Conservation (phyloP, 306 rosid genomes). For the Nissolia schottii region DNA sequence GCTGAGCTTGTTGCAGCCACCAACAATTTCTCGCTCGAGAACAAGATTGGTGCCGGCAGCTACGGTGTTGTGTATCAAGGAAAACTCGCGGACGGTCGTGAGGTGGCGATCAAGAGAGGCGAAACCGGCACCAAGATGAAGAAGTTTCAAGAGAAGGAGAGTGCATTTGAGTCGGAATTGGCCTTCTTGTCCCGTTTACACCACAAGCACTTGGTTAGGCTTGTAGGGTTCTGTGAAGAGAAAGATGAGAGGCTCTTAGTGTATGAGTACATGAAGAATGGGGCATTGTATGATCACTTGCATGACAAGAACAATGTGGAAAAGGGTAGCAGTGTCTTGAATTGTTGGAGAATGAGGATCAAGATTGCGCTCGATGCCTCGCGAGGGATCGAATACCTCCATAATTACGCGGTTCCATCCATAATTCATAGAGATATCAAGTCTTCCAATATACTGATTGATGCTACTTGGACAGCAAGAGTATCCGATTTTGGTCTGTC, state of each 20-base stretch:
- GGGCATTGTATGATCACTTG: constrained; percentile 82
- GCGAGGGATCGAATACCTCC: constrained; percentile 91
- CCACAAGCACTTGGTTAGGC: constrained; percentile 89
- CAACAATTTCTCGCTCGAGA: constrained; percentile 52
- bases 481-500: constrained; percentile 96
- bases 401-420: constrained; percentile 87
- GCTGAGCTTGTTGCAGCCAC: constrained; percentile 76
- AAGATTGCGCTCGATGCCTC: constrained; percentile 86
- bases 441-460: constrained; percentile 85
- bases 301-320: constrained; percentile 72
- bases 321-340: constrained; percentile 50
- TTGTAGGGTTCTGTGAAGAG: constrained; percentile 88
- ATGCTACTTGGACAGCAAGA: constrained; percentile 68
- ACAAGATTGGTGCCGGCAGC: constrained; percentile 92
- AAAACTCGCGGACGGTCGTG: constrained; percentile 66
- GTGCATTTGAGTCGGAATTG: constrained; percentile 85
- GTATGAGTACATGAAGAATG: constrained; percentile 91
- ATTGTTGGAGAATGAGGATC: constrained; percentile 89
- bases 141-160: constrained; percentile 92
- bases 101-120: constrained; percentile 88
- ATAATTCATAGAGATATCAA: constrained; percentile 93
- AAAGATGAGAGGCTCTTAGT: constrained; percentile 86
- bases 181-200: constrained; percentile 87
- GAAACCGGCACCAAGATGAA: constrained; percentile 52
- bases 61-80: constrained; percentile 87